Evolutionary conservation across 768 basidiomycete genomes (phyloP), one percentile per base, ranked within the genome.

Genomic region (Pleurotus djamor): DNA sequence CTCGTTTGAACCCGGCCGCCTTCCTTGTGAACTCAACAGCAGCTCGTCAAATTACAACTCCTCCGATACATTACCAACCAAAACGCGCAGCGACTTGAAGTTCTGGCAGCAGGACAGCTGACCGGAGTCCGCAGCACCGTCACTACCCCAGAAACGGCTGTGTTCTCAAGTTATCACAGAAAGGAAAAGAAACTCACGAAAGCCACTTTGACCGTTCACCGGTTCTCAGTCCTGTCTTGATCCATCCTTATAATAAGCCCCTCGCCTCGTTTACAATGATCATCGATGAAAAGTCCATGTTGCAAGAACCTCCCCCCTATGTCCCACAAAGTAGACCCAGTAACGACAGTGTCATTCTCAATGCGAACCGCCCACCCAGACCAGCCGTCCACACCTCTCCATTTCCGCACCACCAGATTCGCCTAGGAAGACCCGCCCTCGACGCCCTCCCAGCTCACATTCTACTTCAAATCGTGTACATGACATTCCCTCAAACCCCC

Each of bases 391-490:
- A 63, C 34, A 67, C 63, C 4, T 68, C 67, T 10, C 68, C 72
- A 28, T 68, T 69, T 55, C 64, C 66, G 13, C 58, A 62, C 44
- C 60, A 52, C 17, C 49, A 57, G 28, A 50, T 49, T 38, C 54
- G 55, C 7, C 48, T 59, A 7, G 43, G 63, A 8, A 44, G 55
- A 5, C 52, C 33, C 21, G 69, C 67, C 1, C 62, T 78, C 17
- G 61, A 67, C 5, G 72, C 73, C 0, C 65, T 91, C 0, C 86
- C 90, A 0, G 64, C 86, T 0, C 83, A 91, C 61, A 68, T 93
- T 21, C 77, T 92, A 4, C 81, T 93, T 50, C 81, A 87, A 52
- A 81, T 92, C 52, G 82, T 94, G 4, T 83, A 89, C 68, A 71
- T 76, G 63, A 82, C 83, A 2, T 90, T 92, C 66, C 84, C 87